Percentiles rank a stretch among this genome's conserved stretches.
These are phyloP conservation scores for Eimeria sp. DNA, from an alignment of 169 alveolate genomes.

Conservation along the genomic window DNA sequence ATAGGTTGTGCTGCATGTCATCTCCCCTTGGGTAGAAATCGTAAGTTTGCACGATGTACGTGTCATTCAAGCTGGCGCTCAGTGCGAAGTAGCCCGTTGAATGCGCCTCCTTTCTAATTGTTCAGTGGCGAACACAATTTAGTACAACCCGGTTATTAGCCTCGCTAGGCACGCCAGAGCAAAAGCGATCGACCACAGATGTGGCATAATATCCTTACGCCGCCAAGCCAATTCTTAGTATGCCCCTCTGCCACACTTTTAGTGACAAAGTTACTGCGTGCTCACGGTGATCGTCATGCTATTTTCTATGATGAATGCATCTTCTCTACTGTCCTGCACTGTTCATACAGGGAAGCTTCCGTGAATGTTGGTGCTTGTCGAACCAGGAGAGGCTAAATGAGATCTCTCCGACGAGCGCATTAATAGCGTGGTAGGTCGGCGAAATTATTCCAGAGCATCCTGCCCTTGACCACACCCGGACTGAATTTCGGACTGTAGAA, in stretches of 20 bases:
- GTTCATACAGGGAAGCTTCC: neutral
- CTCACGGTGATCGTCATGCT: neutral
- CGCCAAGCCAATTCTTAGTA: neutral
- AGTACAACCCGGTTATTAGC: neutral
- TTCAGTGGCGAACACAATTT: neutral
- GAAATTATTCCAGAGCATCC: no score
- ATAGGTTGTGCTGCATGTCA: neutral
- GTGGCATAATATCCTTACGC: neutral
- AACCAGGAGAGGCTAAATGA: no score
- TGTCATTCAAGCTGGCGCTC: neutral
- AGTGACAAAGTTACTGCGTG: neutral
- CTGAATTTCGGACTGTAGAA: no score
- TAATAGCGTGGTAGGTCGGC: no score
- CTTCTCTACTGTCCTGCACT: neutral
- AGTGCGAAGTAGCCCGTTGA: neutral
- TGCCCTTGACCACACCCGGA: no score
- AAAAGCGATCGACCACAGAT: neutral
- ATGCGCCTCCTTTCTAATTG: neutral
- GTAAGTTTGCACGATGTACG: no score
- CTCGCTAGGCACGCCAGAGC: neutral
- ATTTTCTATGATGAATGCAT: no score
- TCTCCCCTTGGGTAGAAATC: no score
- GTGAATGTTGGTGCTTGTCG: no score
- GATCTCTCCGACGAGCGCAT: no score
- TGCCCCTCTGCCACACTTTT: neutral